Evolutionary conservation across 768 basidiomycete species (phyloP).

Genomic region (Rhizopogon rudus): DNA sequence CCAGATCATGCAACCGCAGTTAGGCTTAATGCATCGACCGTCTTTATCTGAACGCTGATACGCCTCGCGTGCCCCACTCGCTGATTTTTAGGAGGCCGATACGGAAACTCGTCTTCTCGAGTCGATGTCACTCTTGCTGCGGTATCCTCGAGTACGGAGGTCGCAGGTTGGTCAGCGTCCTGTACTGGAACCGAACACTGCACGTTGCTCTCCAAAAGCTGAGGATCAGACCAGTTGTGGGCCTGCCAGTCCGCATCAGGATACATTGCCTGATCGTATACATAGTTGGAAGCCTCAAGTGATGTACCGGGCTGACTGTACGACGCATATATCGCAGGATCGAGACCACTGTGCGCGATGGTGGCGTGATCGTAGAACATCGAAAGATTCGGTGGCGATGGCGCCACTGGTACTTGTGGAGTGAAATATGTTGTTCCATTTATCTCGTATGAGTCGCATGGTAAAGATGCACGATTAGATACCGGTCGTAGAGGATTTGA

Average conservation of each 20-base stretch:
- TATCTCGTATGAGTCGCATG: constrained; percentile 16
- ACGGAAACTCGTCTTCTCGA: constrained; percentile 23
- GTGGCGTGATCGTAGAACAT: constrained; percentile 3
- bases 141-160: background rate
- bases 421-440: constrained; percentile 27
- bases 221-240: background rate
- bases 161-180: background rate
- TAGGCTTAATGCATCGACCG: constrained; percentile 3
- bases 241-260: background rate
- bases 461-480: constrained; percentile 6
- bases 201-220: background rate
- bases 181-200: background rate
- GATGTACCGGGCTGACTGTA: background rate
- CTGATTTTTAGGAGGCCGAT: constrained; percentile 26
- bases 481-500: background rate
- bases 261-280: background rate
- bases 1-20: constrained; percentile 6
- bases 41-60: constrained; percentile 34
- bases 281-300: background rate
- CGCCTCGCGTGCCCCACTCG: constrained; percentile 35
- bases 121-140: background rate
- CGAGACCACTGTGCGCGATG: background rate
- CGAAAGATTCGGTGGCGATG: constrained; percentile 5
- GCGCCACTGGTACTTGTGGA: background rate
- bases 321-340: background rate